phyloP scores from a whole-genome alignment of 2,329 filamentous ascomycete genomes.

The Cladosporium oxysporum region DNA sequence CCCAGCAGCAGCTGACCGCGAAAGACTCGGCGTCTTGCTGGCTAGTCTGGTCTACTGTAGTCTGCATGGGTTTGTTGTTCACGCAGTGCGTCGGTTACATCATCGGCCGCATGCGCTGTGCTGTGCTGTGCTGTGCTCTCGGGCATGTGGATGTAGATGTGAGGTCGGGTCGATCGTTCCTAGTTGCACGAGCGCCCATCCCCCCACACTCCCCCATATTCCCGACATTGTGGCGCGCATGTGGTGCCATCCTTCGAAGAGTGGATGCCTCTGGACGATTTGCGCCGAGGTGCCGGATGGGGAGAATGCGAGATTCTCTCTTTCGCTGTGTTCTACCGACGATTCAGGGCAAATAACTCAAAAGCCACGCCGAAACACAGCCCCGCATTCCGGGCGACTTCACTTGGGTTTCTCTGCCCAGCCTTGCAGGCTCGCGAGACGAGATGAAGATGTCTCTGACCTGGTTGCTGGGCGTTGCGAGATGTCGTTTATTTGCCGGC shows the following conservation, averaged over 20 bases:
- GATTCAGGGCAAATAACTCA: neutral
- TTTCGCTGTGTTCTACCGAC: neutral
- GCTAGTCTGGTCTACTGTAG: neutral
- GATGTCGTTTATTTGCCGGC: neutral
- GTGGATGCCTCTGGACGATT: neutral
- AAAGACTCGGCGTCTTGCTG: neutral
- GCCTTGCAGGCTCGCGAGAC: neutral
- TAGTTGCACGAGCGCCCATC: neutral
- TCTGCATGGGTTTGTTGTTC: neutral
- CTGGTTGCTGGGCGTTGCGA: neutral
- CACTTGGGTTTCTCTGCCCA: neutral
- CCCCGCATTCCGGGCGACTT: neutral
- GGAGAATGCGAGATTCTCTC: neutral
- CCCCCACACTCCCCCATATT: neutral
- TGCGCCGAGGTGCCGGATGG: conserved; percentile 1
- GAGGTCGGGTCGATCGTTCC: neutral
- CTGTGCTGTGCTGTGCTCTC: neutral
- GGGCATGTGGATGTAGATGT: neutral
- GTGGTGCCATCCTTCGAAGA: neutral
- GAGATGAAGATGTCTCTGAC: neutral
- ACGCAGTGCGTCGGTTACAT: neutral
- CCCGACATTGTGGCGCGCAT: neutral
- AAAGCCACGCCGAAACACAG: neutral
- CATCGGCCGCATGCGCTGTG: neutral
- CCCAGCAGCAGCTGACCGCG: neutral